Conservation (phyloP, 495 filamentous ascomycete genomes). For the Pseudotulostoma volvatum region DNA sequence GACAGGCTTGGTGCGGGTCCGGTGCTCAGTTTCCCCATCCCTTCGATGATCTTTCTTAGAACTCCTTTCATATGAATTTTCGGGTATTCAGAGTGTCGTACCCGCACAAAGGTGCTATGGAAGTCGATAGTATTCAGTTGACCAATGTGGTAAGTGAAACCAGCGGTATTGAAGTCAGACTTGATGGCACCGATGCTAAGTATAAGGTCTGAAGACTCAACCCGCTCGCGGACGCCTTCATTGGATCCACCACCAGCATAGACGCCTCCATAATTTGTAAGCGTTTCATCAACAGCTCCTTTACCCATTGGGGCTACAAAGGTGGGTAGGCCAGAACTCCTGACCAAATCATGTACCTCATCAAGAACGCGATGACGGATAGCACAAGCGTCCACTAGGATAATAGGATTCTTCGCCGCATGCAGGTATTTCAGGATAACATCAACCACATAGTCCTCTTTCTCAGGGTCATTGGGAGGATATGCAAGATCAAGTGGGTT, state of each 20-base stretch:
- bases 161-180: constrained; percentile 83
- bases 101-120: constrained; percentile 58
- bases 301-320: constrained; percentile 92
- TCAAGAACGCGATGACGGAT: constrained; percentile 61
- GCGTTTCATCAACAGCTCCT: constrained; percentile 64
- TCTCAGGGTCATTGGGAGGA: constrained; percentile 49
- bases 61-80: constrained; percentile 75
- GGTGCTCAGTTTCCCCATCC: constrained; percentile 39
- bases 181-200: constrained; percentile 70
- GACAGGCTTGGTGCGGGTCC: constrained; percentile 21
- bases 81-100: constrained; percentile 72
- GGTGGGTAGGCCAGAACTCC: constrained; percentile 59
- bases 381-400: constrained; percentile 84
- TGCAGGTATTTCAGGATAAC: constrained; percentile 63
- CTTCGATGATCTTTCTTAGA: constrained; percentile 53
- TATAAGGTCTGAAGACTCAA: constrained; percentile 72
- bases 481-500: constrained; percentile 50
- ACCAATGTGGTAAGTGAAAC: constrained; percentile 72
- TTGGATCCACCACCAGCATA: constrained; percentile 73
- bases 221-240: constrained; percentile 47
- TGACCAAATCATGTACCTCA: constrained; percentile 63
- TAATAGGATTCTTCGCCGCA: constrained; percentile 58
- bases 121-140: constrained; percentile 79
- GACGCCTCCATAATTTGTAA: constrained; percentile 65
- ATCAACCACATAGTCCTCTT: constrained; percentile 71